Conservation (phyloP, 495 filamentous ascomycete species). For the Extremus antarcticus region DNA sequence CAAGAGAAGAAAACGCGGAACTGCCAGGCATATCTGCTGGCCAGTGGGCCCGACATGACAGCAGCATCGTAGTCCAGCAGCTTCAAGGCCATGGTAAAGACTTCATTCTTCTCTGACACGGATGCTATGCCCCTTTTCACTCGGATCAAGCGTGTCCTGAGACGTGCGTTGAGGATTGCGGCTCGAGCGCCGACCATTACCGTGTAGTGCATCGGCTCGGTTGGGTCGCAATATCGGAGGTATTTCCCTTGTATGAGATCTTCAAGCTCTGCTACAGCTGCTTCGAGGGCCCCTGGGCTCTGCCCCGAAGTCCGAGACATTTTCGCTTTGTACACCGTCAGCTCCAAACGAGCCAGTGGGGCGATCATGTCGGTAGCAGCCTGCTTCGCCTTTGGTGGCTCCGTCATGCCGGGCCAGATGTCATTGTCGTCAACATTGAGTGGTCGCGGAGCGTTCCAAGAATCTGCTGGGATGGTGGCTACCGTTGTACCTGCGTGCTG, state of each 20-base stretch:
- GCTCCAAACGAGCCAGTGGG: slow-evolving; percentile 3
- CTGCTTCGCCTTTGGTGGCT: slow-evolving; percentile 3
- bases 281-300: too few relatives aligned
- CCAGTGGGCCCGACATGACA: not conserved
- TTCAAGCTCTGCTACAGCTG: not conserved
- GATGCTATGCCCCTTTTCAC: not conserved
- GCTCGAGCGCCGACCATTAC: not conserved
- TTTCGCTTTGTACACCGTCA: not conserved
- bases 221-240: slow-evolving; percentile 15
- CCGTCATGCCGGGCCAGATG: slow-evolving; percentile 15
- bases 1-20: slow-evolving; percentile 13
- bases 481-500: not conserved
- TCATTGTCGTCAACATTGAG: slow-evolving; percentile 22
- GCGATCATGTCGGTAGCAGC: slow-evolving; percentile 22
- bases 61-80: slow-evolving; percentile 12
- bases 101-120: not conserved
- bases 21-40: slow-evolving; percentile 15
- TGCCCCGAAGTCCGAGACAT: not conserved
- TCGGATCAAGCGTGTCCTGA: slow-evolving; percentile 5
- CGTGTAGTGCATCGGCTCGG: slow-evolving; percentile 11
- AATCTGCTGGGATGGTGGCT: not conserved
- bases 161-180: not conserved
- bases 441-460: slow-evolving; percentile 2
- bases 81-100: slow-evolving; percentile 4
- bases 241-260: slow-evolving; percentile 6